Conservation (phyloP, 2,329 filamentous ascomycete genomes). For the Drechslerella coelobrocha region DNA sequence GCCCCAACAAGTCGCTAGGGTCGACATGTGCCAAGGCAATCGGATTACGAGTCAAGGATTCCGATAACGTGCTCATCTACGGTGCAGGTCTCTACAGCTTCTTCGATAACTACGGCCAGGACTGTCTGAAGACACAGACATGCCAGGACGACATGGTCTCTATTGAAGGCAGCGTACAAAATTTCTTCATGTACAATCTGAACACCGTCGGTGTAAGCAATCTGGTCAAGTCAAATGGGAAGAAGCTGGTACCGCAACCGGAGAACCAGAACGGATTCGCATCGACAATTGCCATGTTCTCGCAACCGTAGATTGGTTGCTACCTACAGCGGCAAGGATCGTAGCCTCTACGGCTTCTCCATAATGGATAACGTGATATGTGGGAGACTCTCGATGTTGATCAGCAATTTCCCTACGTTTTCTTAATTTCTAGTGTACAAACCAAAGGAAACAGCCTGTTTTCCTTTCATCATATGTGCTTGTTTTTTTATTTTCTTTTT, state of each 20-base stretch:
- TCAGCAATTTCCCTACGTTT: too few species aligned
- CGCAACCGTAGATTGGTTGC: slow-evolving; percentile 44
- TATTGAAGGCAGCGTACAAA: slow-evolving; percentile 55
- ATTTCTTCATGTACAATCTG: slow-evolving; percentile 60
- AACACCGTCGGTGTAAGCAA: slow-evolving; percentile 60
- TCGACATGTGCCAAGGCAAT: slow-evolving; percentile 66
- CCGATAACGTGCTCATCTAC: slow-evolving; percentile 66
- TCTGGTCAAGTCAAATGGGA: slow-evolving; percentile 34
- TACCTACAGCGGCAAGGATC: slow-evolving; percentile 27
- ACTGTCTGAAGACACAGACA: slow-evolving; percentile 51
- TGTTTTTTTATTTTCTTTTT: neutral
- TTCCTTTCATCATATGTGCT: too few species aligned
- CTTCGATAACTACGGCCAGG: slow-evolving; percentile 68
- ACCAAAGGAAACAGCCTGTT: neutral
- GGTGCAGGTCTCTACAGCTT: slow-evolving; percentile 73
- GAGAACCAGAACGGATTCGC: slow-evolving; percentile 48
- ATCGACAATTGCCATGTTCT: slow-evolving; percentile 45
- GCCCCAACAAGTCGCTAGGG: slow-evolving; percentile 44
- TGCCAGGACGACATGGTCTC: slow-evolving; percentile 53
- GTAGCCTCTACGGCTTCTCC: too few species aligned
- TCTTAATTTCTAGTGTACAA: too few species aligned
- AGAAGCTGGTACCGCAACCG: slow-evolving; percentile 30
- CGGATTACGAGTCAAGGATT: slow-evolving; percentile 69
- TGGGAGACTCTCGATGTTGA: too few species aligned
- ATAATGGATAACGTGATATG: too few species aligned